phyloP scores from a whole-genome alignment of 495 filamentous ascomycete species.

The Talaromyces adpressus region DNA sequence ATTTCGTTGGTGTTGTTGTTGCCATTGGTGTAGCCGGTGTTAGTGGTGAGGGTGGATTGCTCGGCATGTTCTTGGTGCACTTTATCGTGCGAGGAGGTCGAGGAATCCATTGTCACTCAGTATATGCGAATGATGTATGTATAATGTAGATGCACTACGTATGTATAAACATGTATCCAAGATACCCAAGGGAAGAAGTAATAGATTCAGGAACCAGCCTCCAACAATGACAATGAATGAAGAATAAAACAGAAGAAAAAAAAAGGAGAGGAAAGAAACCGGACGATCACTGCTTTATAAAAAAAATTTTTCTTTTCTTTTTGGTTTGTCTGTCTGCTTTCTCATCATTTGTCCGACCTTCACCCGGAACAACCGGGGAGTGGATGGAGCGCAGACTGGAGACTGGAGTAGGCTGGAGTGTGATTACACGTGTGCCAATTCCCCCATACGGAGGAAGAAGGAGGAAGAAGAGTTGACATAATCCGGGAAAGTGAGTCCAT shows the following conservation, averaged over 20 bases:
- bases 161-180: background rate
- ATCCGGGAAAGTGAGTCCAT: background rate
- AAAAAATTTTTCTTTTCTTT: too few relatives aligned
- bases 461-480: background rate
- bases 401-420: background rate
- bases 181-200: background rate
- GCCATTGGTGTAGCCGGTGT: background rate
- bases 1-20: background rate
- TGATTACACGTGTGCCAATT: background rate
- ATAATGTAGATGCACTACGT: background rate
- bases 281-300: background rate
- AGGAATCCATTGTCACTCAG: background rate
- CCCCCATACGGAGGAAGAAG: background rate
- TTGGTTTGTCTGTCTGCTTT: too few relatives aligned
- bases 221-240: background rate
- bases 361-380: background rate
- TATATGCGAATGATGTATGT: background rate
- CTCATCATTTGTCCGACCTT: background rate
- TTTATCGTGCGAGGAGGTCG: background rate
- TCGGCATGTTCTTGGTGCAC: slow-evolving; percentile 6
- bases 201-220: background rate
- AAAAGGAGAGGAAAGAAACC: background rate
- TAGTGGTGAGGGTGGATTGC: background rate
- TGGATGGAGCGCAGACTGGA: background rate
- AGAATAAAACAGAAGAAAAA: background rate